Evolutionary conservation across 768 basidiomycete genomes (phyloP).

Genomic region (Termitomyces titanicus): DNA sequence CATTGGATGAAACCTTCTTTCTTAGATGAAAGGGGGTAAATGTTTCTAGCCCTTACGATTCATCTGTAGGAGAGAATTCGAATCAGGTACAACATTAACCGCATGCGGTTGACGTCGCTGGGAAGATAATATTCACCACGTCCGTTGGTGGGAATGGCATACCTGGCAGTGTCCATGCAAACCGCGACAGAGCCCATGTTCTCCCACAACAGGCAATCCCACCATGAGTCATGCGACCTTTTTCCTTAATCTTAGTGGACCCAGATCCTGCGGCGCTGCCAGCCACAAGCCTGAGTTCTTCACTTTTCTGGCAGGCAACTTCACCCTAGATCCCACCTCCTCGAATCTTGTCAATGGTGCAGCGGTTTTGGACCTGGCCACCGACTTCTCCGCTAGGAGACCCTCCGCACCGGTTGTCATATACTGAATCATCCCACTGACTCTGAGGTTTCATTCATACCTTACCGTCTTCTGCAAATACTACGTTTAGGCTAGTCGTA

Average conservation of each 20-base stretch:
- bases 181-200: slow-evolving; percentile 31
- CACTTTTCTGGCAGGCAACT: slow-evolving; percentile 39
- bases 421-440: slow-evolving; percentile 5
- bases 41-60: too few species aligned
- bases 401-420: slow-evolving; percentile 39
- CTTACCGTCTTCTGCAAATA: slow-evolving; percentile 15
- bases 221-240: slow-evolving; percentile 24
- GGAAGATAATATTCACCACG: too few species aligned
- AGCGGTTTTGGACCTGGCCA: slow-evolving; percentile 35
- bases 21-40: slow-evolving; percentile 35
- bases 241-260: slow-evolving; percentile 38
- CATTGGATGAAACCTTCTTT: slow-evolving; percentile 37
- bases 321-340: slow-evolving; percentile 22
- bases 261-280: slow-evolving; percentile 41
- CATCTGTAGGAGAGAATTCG: too few species aligned
- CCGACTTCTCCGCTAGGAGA: slow-evolving; percentile 39
- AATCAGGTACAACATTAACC: too few species aligned
- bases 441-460: background rate
- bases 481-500: slow-evolving; percentile 33
- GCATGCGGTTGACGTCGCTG: too few species aligned
- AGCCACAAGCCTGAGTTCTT: slow-evolving; percentile 34
- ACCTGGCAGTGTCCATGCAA: too few species aligned
- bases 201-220: slow-evolving; percentile 23
- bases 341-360: slow-evolving; percentile 31
- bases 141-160: too few species aligned